Conservation (phyloP, 805 yeast species). For the Wickerhamiella sergipiensis region DNA sequence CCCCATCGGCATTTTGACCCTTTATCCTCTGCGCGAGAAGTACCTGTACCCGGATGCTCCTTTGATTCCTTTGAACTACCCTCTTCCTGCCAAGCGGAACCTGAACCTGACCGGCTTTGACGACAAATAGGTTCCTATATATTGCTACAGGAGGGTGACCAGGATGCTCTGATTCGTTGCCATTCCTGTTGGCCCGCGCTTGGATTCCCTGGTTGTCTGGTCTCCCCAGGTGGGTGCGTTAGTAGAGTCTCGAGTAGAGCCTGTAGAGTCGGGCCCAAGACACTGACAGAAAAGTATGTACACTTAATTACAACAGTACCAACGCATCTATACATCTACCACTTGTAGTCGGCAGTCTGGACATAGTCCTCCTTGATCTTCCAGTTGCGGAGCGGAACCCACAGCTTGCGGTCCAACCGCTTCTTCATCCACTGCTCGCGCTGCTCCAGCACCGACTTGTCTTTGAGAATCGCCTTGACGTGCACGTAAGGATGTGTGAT, state of each 20-base stretch:
- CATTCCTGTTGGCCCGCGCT: too few species aligned
- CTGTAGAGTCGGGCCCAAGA: too few species aligned
- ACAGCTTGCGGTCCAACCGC: conserved; percentile 38
- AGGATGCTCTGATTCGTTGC: too few species aligned
- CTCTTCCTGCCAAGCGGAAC: conserved; percentile 20
- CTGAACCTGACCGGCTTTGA: conserved; percentile 24
- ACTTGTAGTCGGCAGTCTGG: conserved; percentile 23
- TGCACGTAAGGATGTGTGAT: conserved; percentile 67
- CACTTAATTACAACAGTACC: neutral
- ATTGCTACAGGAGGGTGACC: neutral
- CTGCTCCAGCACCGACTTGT: conserved; percentile 46
- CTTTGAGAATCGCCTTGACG: conserved; percentile 61
- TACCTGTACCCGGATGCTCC: conserved; percentile 50
- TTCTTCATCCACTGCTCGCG: conserved; percentile 33
- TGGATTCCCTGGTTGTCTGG: too few species aligned
- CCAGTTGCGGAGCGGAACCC: conserved; percentile 26
- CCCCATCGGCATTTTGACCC: conserved; percentile 45
- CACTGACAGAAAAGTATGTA: neutral
- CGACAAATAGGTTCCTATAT: conserved; percentile 12
- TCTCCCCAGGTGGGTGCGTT: too few species aligned
- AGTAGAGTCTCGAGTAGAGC: too few species aligned
- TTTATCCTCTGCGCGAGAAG: conserved; percentile 58
- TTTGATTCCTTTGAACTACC: conserved; percentile 44
- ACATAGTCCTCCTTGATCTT: conserved; percentile 28
- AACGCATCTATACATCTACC: conserved; percentile 22